Evolutionary conservation across 768 basidiomycete genomes (phyloP).

Genomic region (Tylopilus subfusipes): DNA sequence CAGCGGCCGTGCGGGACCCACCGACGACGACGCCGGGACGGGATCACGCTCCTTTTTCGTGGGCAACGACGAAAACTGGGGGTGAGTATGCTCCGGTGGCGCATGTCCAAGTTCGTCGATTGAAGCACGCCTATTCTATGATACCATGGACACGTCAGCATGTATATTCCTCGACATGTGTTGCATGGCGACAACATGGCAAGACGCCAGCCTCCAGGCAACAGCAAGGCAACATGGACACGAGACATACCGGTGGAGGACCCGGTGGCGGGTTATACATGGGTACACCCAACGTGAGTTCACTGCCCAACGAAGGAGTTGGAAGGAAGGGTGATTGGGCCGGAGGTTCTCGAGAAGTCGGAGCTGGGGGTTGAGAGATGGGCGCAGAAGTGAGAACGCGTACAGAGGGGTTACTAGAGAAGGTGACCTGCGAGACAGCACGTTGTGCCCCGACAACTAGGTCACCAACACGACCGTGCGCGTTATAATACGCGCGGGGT

Average conservation of each 20-base stretch:
- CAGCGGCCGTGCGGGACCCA: conserved; percentile 2
- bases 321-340: conserved; percentile 24
- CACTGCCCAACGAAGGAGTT: conserved; percentile 33
- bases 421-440: conserved; percentile 48
- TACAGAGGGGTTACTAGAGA: conserved; percentile 40
- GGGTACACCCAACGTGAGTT: conserved; percentile 22
- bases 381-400: not conserved
- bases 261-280: conserved; percentile 10
- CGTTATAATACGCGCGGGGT: conserved; percentile 67
- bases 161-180: conserved; percentile 5
- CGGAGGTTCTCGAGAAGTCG: conserved; percentile 1
- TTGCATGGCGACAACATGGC: conserved; percentile 10
- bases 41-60: conserved; percentile 41
- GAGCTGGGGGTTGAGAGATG: not conserved
- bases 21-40: conserved; percentile 11
- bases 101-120: conserved; percentile 29
- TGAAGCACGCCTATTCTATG: conserved; percentile 20
- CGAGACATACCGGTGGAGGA: conserved; percentile 17
- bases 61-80: conserved; percentile 64
- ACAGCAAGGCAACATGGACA: conserved; percentile 15
- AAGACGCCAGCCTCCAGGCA: conserved; percentile 16
- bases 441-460: conserved; percentile 62
- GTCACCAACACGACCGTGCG: conserved; percentile 57
- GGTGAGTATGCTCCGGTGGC: not conserved
- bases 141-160: conserved; percentile 10